A percentile compares a stretch with the other conserved stretches of the same genome.
These are phyloP conservation scores for Schizophyllum commune DNA, from an alignment of 1,284 basidiomycete genomes.

Conservation along the genomic window DNA sequence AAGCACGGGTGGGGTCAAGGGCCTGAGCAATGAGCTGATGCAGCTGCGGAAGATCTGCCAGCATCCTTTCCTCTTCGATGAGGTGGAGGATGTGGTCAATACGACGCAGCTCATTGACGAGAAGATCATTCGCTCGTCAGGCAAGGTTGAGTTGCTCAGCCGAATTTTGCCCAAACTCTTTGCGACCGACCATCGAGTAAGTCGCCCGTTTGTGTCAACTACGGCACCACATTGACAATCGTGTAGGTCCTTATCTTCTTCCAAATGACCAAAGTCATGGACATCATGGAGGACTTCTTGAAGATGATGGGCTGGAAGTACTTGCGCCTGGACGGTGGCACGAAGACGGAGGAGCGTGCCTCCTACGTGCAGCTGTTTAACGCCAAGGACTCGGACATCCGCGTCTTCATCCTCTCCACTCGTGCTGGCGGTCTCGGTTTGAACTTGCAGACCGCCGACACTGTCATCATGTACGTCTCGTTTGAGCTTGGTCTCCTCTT, in stretches of 20 bases:
- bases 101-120: slow-evolving; percentile 79
- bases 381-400: slow-evolving; percentile 82
- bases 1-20: slow-evolving; percentile 69
- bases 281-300: slow-evolving; percentile 98
- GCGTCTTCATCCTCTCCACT: slow-evolving; percentile 95
- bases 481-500: slow-evolving; percentile 1
- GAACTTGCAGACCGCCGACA: slow-evolving; percentile 97
- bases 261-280: slow-evolving; percentile 99
- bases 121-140: slow-evolving; percentile 80
- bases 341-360: slow-evolving; percentile 97
- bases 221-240: slow-evolving; percentile 2
- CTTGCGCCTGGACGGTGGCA: slow-evolving; percentile 94
- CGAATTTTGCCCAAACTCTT: slow-evolving; percentile 95
- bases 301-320: slow-evolving; percentile 88
- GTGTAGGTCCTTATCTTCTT: slow-evolving; percentile 93
- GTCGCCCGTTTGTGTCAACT: slow-evolving; percentile 14
- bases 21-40: slow-evolving; percentile 97
- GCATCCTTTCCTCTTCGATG: slow-evolving; percentile 94
- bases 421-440: slow-evolving; percentile 96
- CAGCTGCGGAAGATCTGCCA: slow-evolving; percentile 99
- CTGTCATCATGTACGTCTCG: slow-evolving; percentile 87
- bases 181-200: slow-evolving; percentile 82
- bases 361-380: slow-evolving; percentile 90
- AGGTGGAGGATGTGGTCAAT: slow-evolving; percentile 90
- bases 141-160: slow-evolving; percentile 94